phyloP scores from a whole-genome alignment of 257 asterid genomes.

The Plantago major region DNA sequence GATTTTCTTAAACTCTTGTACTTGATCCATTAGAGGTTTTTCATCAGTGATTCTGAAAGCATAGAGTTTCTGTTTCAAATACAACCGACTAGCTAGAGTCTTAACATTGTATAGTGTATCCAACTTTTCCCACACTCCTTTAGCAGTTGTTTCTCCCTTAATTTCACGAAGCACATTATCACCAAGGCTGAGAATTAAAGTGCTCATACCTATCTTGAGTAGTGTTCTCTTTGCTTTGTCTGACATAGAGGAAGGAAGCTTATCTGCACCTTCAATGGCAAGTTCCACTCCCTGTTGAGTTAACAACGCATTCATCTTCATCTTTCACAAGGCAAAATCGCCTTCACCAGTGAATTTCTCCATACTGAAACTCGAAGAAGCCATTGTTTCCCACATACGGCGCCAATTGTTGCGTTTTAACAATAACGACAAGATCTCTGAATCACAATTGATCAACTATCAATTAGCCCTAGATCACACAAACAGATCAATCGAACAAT shows the following conservation, averaged over 20 bases:
- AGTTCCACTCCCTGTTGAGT: not conserved
- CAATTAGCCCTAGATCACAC: no score
- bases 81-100: not conserved
- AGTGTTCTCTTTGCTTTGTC: not conserved
- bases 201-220: not conserved
- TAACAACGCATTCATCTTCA: no score
- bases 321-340: no score
- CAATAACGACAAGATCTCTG: no score
- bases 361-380: not conserved
- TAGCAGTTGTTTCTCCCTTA: no score
- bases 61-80: not conserved
- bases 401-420: not conserved
- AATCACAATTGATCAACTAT: no score
- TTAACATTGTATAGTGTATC: not conserved
- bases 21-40: not conserved
- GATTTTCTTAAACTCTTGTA: not conserved
- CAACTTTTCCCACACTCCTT: not conserved
- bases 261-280: not conserved
- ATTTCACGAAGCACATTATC: no score
- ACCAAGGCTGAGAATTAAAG: not conserved
- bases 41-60: not conserved
- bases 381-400: not conserved
- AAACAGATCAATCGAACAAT: no score
- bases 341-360: no score
- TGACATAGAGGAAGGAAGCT: not conserved